Evolutionary conservation across 805 yeast species (phyloP), one percentile per base, ranked within the genome.

Genomic region (Ogataea nonfermentans): DNA sequence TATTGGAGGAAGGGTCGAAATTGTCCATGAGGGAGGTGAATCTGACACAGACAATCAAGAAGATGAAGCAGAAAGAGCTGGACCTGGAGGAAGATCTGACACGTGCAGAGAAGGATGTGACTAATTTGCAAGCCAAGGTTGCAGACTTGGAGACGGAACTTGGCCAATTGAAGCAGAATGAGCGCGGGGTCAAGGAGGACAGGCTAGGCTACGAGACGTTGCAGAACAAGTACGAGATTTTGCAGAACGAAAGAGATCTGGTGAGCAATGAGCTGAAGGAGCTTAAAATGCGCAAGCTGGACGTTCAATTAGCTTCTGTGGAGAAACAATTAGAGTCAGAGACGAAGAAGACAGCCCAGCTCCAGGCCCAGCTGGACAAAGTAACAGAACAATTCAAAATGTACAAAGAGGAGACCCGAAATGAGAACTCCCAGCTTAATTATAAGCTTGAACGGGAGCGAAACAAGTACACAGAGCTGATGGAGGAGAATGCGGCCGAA

Each of bases 1-100:
- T 90, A 20, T 56, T 84, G 55, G 78, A 74, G 39, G 96, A 89
- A 60, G 95, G 95, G 4, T 81, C 83, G 46, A 76, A 73, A 16
- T 62, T 88, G 26, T 78, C 93, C 0, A 71, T 73, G 43, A 79
- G 77, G 44, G 97, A 91, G 52, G 69, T 87, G 19, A 77, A 75
- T 48, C 70, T 79, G 37, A 79, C 76, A 49, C 85, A 79, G 28
- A 68, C 80, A 0, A 77, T 90, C 35, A 84, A 84, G 46, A 70
- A 72, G 47, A 61, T 89, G 41, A 76, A 78, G 29, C 62, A 70
- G 14, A 70, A 67, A 25, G 74, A 76, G 35, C 11, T 48, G 6
- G 59, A 61, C 13, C 25, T 54, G 8, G 76, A 70, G 12, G 59
- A 61, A 2, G 59, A 67, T 14, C 45, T 66, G 9, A 60, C 57